Percentiles rank a stretch among this genome's conserved stretches.
These are phyloP conservation scores for Aspergillus unguis DNA, from an alignment of 2,329 filamentous ascomycete species.

Conservation along the genomic window DNA sequence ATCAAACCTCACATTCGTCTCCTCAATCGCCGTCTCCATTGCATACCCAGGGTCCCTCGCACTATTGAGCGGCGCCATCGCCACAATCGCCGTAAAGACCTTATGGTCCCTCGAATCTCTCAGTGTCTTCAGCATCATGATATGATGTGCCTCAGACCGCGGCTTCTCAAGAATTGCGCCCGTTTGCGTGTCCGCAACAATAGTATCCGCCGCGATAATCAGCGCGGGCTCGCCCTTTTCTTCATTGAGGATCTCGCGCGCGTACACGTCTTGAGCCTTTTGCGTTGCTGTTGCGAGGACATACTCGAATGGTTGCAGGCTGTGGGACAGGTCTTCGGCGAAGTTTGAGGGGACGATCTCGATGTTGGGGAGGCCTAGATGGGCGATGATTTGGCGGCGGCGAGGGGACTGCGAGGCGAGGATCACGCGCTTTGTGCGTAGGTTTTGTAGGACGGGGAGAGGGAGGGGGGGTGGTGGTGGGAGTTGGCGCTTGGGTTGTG, in stretches of 20 bases:
- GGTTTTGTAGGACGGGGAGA: slow-evolving; percentile 71
- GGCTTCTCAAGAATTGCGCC: slow-evolving; percentile 91
- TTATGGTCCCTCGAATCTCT: slow-evolving; percentile 74
- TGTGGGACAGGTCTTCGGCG: slow-evolving; percentile 81
- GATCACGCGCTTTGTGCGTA: slow-evolving; percentile 77
- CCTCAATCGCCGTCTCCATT: slow-evolving; percentile 76
- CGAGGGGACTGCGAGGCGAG: slow-evolving; percentile 88
- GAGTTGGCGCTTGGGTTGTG: slow-evolving; percentile 20
- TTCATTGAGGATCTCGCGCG: slow-evolving; percentile 54
- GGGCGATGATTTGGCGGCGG: slow-evolving; percentile 70
- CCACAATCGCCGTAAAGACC: slow-evolving; percentile 80
- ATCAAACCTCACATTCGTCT: slow-evolving; percentile 88
- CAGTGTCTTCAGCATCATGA: slow-evolving; percentile 76
- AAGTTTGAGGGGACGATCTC: slow-evolving; percentile 81
- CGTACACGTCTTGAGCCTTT: slow-evolving; percentile 76
- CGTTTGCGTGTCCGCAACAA: slow-evolving; percentile 69
- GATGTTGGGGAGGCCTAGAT: slow-evolving; percentile 76
- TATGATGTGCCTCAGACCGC: slow-evolving; percentile 72
- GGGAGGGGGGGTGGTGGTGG: slow-evolving; percentile 60
- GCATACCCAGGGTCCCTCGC: slow-evolving; percentile 81
- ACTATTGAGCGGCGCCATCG: slow-evolving; percentile 77
- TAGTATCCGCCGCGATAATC: slow-evolving; percentile 85
- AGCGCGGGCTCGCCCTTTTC: slow-evolving; percentile 69
- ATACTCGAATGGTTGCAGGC: slow-evolving; percentile 80
- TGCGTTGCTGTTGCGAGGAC: slow-evolving; percentile 79